phyloP scores from a whole-genome alignment of 768 basidiomycete species.

The Amanita muscaria region DNA sequence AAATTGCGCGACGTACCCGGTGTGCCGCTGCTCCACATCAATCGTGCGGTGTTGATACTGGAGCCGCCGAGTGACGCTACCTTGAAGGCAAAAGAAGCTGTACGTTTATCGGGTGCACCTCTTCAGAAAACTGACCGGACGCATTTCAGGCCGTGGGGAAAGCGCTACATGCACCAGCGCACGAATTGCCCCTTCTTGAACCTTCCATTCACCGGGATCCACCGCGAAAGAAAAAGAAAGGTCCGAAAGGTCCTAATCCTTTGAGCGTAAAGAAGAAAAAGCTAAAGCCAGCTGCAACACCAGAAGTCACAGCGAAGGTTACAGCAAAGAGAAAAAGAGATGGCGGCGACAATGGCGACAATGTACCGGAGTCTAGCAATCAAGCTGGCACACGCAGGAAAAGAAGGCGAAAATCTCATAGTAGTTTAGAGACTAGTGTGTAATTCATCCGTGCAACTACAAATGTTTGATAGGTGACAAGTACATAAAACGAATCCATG shows the following conservation, averaged over 20 bases:
- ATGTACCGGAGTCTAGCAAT: no score
- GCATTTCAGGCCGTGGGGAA: conserved; percentile 51
- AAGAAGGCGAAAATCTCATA: conserved; percentile 8
- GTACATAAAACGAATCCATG: no score
- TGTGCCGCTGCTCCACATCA: conserved; percentile 85
- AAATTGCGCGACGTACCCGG: conserved; percentile 69
- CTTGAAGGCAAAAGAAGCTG: conserved; percentile 54
- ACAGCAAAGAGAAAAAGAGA: conserved; percentile 15
- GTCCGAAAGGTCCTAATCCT: conserved; percentile 85
- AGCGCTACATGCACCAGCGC: conserved; percentile 39
- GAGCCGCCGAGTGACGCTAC: conserved; percentile 85
- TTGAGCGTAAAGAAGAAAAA: conserved; percentile 82
- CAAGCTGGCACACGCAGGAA: no score
- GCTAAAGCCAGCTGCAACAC: conserved; percentile 25
- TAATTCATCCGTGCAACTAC: background rate
- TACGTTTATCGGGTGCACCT: conserved; percentile 21
- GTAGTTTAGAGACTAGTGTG: no score
- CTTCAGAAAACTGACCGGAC: background rate
- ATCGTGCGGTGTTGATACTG: conserved; percentile 86
- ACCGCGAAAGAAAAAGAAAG: conserved; percentile 50
- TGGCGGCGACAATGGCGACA: conserved; percentile 7
- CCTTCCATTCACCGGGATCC: conserved; percentile 27
- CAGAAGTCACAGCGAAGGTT: conserved; percentile 30
- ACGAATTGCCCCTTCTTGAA: conserved; percentile 39
- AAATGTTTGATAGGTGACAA: background rate